Conservation (phyloP, 2,329 filamentous ascomycete species). For the Leptographium galeiforme region DNA sequence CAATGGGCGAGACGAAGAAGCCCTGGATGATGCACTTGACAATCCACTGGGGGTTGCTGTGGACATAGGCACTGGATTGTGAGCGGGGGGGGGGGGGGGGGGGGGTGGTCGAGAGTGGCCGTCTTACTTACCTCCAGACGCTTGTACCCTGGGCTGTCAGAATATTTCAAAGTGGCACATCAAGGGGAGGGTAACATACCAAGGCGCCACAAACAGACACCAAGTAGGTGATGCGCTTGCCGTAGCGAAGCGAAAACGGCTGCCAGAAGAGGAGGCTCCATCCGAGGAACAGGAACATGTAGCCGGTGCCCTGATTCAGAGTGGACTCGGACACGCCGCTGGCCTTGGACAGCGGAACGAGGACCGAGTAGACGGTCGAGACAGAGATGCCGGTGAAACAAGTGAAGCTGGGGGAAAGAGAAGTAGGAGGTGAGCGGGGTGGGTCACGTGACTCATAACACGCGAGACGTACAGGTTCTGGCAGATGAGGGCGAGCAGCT, state of each 20-base stretch:
- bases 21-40: constrained; percentile 13
- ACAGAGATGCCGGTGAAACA: constrained; percentile 25
- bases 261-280: constrained; percentile 32
- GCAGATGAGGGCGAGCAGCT: constrained; percentile 27
- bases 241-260: constrained; percentile 29
- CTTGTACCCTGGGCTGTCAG: too few species aligned
- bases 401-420: background rate
- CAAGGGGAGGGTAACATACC: too few species aligned
- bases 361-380: constrained; percentile 17
- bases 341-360: constrained; percentile 27
- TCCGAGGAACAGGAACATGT: constrained; percentile 28
- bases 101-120: too few species aligned
- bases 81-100: too few species aligned
- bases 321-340: constrained; percentile 29
- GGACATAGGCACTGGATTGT: too few species aligned
- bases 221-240: constrained; percentile 10
- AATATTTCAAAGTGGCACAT: too few species aligned
- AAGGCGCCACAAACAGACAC: too few species aligned
- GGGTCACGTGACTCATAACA: background rate
- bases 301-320: constrained; percentile 35
- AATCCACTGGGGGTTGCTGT: too few species aligned
- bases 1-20: constrained; percentile 30
- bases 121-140: too few species aligned
- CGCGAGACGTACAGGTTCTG: constrained; percentile 22
- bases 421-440: too few species aligned